phyloP scores from a whole-genome alignment of 164 flowering plant species.

The Akebia trifoliata region DNA sequence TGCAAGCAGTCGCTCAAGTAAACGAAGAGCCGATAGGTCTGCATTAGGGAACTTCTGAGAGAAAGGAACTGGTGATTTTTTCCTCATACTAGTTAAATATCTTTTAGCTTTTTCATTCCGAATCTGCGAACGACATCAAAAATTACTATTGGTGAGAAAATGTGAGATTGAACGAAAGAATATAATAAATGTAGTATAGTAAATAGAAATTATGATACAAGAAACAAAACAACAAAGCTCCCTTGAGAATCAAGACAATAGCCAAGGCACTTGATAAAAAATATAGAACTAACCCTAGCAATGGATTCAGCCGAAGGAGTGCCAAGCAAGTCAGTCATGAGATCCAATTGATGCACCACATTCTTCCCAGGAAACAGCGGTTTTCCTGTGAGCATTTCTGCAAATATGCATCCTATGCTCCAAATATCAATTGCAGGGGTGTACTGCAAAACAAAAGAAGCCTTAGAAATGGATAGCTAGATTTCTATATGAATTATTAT shows the following conservation, averaged over 20 bases:
- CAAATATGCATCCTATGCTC: constrained; percentile 94
- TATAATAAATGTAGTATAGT: neutral
- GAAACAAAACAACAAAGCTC: too few relatives aligned
- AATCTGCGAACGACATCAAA: constrained; percentile 44
- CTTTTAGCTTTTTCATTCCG: constrained; percentile 90
- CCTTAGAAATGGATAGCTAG: neutral
- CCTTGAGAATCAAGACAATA: too few relatives aligned
- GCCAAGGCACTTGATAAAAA: neutral
- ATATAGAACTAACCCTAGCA: constrained; percentile 44
- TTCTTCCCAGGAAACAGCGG: constrained; percentile 84
- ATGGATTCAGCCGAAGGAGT: constrained; percentile 56
- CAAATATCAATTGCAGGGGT: constrained; percentile 88
- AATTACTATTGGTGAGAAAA: constrained; percentile 3
- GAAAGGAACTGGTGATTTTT: constrained; percentile 60
- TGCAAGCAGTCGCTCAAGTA: too few relatives aligned
- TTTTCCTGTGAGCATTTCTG: constrained; percentile 68
- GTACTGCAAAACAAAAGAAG: constrained; percentile 45
- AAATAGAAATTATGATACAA: too few relatives aligned
- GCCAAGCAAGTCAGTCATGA: constrained; percentile 82
- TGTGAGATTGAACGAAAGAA: too few relatives aligned
- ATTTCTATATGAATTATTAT: neutral
- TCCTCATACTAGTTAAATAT: constrained; percentile 65
- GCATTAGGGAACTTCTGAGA: constrained; percentile 61
- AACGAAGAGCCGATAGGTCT: constrained; percentile 77
- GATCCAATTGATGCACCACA: too few relatives aligned